Conservation (phyloP, 805 yeast genomes). For the Brettanomyces bruxellensis region DNA sequence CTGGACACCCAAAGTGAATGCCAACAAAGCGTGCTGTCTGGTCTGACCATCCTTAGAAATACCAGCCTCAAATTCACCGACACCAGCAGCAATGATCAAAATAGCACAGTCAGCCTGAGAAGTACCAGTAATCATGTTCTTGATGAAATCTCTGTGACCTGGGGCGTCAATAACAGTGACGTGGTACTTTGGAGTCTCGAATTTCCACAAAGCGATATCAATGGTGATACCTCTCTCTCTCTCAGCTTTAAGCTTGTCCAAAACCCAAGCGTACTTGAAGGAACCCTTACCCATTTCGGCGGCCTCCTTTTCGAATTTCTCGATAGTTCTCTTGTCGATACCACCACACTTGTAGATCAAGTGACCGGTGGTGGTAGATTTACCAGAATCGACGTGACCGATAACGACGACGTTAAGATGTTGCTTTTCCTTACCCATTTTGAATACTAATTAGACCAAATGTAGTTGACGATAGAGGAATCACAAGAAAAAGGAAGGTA, state of each 20-base stretch:
- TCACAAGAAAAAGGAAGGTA: not conserved
- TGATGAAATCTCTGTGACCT: constrained; percentile 95
- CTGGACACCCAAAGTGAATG: constrained; percentile 81
- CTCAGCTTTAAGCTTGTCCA: constrained; percentile 93
- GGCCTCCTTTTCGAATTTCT: constrained; percentile 97
- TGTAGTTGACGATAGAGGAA: constrained; percentile 1
- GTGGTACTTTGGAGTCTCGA: constrained; percentile 83
- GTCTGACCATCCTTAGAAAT: constrained; percentile 93
- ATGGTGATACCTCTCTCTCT: constrained; percentile 96
- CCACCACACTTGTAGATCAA: constrained; percentile 99
- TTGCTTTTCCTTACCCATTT: constrained; percentile 78
- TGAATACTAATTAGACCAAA: constrained; percentile 1
- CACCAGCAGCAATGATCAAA: constrained; percentile 84
- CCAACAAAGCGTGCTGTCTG: constrained; percentile 89
- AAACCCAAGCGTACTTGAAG: constrained; percentile 96
- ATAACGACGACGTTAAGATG: constrained; percentile 99
- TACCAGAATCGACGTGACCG: constrained; percentile 99
- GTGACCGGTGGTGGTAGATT: constrained; percentile 99
- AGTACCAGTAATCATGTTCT: constrained; percentile 94
- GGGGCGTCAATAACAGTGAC: constrained; percentile 93
- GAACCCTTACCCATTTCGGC: constrained; percentile 96
- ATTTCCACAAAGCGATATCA: constrained; percentile 87
- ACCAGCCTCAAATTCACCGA: constrained; percentile 94
- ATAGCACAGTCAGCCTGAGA: constrained; percentile 92
- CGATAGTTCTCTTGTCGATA: constrained; percentile 97